phyloP scores from a whole-genome alignment of 169 alveolate genomes.

The Plasmodium gonderi region DNA sequence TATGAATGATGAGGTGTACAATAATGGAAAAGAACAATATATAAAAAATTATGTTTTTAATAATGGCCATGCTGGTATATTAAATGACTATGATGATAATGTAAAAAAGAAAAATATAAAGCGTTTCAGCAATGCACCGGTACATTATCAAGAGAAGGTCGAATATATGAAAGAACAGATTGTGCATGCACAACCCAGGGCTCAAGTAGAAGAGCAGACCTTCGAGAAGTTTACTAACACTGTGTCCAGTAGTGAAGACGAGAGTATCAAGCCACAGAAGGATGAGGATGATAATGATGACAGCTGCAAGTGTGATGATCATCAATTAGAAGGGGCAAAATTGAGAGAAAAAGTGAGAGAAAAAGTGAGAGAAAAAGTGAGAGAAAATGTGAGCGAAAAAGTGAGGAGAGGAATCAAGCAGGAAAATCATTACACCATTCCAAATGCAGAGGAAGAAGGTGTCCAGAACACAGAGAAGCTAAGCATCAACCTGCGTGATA shows the following conservation, averaged over 20 bases:
- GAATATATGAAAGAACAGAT: background rate
- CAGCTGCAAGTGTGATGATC: too few relatives aligned
- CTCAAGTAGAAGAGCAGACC: background rate
- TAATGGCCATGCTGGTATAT: slow-evolving; percentile 18
- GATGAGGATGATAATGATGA: too few relatives aligned
- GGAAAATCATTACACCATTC: background rate
- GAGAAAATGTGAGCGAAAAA: background rate
- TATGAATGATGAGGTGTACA: slow-evolving; percentile 69
- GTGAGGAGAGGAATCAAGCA: background rate
- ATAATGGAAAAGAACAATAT: slow-evolving; percentile 63
- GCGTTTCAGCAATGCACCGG: slow-evolving; percentile 33
- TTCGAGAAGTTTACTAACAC: too few relatives aligned
- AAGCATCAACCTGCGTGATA: background rate
- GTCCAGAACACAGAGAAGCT: background rate
- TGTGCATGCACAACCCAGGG: too few relatives aligned
- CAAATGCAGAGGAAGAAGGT: background rate
- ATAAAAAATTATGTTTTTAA: slow-evolving; percentile 52
- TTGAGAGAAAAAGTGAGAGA: too few relatives aligned
- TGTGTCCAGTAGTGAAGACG: too few relatives aligned
- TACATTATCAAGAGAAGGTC: slow-evolving; percentile 33
- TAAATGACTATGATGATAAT: slow-evolving; percentile 48
- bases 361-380: background rate
- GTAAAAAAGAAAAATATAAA: slow-evolving; percentile 40
- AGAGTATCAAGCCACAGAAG: too few relatives aligned
- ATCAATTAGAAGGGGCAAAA: too few relatives aligned